Evolutionary conservation across 352 stramenopile species (phyloP), one percentile per base, ranked within the genome.

Genomic region (Phytophthora agathidicida): DNA sequence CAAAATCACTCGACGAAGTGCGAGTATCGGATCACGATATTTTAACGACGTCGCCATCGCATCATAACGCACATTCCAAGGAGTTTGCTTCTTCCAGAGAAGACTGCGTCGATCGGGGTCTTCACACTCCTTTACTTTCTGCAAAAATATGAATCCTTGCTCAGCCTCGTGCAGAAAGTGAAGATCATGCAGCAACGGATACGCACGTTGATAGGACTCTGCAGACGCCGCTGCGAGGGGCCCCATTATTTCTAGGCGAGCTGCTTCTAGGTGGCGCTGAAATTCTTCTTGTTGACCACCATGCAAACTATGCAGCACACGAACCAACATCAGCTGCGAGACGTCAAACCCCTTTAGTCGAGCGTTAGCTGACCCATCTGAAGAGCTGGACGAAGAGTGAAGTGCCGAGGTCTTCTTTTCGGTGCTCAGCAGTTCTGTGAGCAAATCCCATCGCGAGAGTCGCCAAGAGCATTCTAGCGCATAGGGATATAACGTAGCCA

Each of bases 391-490:
- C 9, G 68, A 78, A 17, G 69, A 73, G 7, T 78, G 48, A 22
- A 90, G 67, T 37, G 89, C 41, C 11, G 81, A 79, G 11, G 75
- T 87, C 46, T 91, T 71, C n/a, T 86, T 86, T 41, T 93, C 83
- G 0, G 84, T 77, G 19, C 84, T 89, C 14, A 96, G 44, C 20
- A 94, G 42, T 55, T 94, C 83, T 7, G 82, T 65, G 0, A 96
- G 62, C 16, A 95, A 63, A 9, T 92, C 82, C 87, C 87, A 96
- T 23, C 86, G 75, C 44, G 82, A 93, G 22, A 96, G 69, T n/a
- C 86, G 75, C 87, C 87, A 96, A 13, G 87, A 82, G 41, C 86
- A 94, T 53, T 96, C 85, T 2, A 96, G 65, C 2, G 87, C 87
- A 57, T 82, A 88, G 9, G 84, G 85, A 56, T 94, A 94, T 28